phyloP scores from a whole-genome alignment of 2,329 filamentous ascomycete species.

The Fusarium zealandicum region DNA sequence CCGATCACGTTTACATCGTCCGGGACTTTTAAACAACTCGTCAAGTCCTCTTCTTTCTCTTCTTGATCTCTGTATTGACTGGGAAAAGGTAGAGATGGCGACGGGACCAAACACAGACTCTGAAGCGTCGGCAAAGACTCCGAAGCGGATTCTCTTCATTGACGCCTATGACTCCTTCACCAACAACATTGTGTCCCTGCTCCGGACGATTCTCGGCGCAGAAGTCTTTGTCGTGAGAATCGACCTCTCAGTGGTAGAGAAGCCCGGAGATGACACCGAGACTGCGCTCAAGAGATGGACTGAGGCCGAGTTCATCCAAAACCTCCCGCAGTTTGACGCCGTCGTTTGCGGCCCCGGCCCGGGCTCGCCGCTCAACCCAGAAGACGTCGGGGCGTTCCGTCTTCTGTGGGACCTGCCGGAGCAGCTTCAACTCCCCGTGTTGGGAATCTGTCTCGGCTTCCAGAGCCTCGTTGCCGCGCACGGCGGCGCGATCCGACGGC shows the following conservation, averaged over 20 bases:
- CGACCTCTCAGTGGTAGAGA: constrained; percentile 59
- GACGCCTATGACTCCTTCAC: constrained; percentile 98
- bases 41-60: not conserved
- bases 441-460: constrained; percentile 90
- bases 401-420: constrained; percentile 74
- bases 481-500: constrained; percentile 69
- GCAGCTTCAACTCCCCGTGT: constrained; percentile 71
- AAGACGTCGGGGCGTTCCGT: constrained; percentile 85
- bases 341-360: constrained; percentile 92
- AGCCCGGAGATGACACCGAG: constrained; percentile 8
- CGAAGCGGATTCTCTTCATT: constrained; percentile 76
- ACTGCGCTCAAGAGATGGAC: constrained; percentile 47
- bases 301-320: constrained; percentile 49
- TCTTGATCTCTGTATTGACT: not conserved
- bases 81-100: constrained; percentile 23
- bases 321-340: constrained; percentile 73
- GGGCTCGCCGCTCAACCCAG: constrained; percentile 73
- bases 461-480: constrained; percentile 78
- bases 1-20: not conserved
- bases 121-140: constrained; percentile 11
- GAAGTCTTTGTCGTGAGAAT: constrained; percentile 62
- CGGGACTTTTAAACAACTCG: not conserved
- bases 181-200: constrained; percentile 88
- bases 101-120: constrained; percentile 27
- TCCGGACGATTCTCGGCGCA: constrained; percentile 72